Conservation (phyloP, 1,284 basidiomycete species). For the Leccinum ponderosum region DNA sequence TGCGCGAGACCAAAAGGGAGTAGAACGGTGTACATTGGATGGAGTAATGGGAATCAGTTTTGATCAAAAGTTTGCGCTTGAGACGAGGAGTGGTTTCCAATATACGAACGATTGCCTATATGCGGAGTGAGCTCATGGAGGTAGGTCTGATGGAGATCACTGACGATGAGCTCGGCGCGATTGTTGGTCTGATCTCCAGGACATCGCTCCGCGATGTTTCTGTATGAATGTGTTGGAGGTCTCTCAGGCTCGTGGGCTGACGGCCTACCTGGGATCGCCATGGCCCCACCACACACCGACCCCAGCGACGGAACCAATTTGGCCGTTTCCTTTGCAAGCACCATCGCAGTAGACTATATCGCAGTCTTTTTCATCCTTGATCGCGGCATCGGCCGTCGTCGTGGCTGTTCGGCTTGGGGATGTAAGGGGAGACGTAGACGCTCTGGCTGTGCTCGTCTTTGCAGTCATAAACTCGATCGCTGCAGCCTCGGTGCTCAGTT, state of each 20-base stretch:
- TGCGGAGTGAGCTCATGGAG: slow-evolving; percentile 5
- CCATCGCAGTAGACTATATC: slow-evolving; percentile 78
- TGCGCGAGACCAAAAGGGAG: neutral
- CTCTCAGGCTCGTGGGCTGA: neutral
- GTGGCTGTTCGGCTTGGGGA: slow-evolving; percentile 1
- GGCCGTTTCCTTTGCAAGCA: slow-evolving; percentile 77
- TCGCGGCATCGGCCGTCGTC: neutral
- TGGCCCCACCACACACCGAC: slow-evolving; percentile 78
- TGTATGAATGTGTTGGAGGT: slow-evolving; percentile 27
- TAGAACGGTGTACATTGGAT: slow-evolving; percentile 55
- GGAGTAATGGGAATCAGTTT: slow-evolving; percentile 76
- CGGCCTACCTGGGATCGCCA: slow-evolving; percentile 54
- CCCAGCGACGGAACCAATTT: slow-evolving; percentile 58
- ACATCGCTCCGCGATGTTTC: slow-evolving; percentile 77
- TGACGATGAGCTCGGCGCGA: slow-evolving; percentile 79
- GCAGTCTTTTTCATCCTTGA: slow-evolving; percentile 19
- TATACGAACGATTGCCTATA: slow-evolving; percentile 72
- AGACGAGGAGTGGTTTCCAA: slow-evolving; percentile 64
- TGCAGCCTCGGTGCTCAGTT: slow-evolving; percentile 51
- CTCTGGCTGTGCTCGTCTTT: slow-evolving; percentile 1
- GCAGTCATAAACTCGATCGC: slow-evolving; percentile 46
- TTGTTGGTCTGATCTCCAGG: slow-evolving; percentile 89
- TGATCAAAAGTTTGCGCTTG: slow-evolving; percentile 60
- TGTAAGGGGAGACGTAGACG: slow-evolving; percentile 1
- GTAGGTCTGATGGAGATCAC: slow-evolving; percentile 19